phyloP scores from a whole-genome alignment of 164 flowering plant species.

The Liriodendron chinense region DNA sequence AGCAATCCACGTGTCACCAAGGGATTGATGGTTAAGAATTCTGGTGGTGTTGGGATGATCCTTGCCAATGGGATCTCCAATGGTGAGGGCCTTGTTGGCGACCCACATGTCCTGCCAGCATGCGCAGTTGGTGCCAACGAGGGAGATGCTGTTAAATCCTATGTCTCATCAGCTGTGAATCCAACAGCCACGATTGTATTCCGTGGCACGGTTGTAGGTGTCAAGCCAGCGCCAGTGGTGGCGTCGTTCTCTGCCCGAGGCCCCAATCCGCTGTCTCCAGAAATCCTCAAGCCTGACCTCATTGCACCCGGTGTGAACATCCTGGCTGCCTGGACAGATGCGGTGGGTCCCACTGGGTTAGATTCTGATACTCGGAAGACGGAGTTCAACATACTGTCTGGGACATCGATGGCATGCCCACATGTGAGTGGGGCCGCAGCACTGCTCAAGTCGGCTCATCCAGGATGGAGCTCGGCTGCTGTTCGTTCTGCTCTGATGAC shows the following conservation, averaged over 20 bases:
- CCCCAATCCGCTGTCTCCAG: slow-evolving; percentile 69
- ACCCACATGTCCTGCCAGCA: slow-evolving; percentile 74
- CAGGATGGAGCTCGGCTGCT: slow-evolving; percentile 77
- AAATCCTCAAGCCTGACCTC: slow-evolving; percentile 76
- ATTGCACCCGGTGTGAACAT: slow-evolving; percentile 88
- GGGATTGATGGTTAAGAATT: slow-evolving; percentile 73
- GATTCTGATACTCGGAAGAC: slow-evolving; percentile 50
- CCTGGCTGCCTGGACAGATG: slow-evolving; percentile 80
- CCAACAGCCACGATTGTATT: slow-evolving; percentile 63
- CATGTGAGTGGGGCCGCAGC: slow-evolving; percentile 91
- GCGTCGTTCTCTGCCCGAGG: slow-evolving; percentile 84
- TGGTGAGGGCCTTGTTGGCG: slow-evolving; percentile 83
- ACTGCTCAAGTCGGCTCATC: slow-evolving; percentile 71
- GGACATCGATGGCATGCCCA: slow-evolving; percentile 87
- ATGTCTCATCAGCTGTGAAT: slow-evolving; percentile 30
- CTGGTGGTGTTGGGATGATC: slow-evolving; percentile 86
- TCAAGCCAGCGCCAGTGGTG: slow-evolving; percentile 83
- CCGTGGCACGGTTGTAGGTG: slow-evolving; percentile 60
- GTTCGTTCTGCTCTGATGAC: slow-evolving; percentile 88
- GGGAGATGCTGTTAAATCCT: slow-evolving; percentile 55
- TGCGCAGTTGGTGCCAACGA: slow-evolving; percentile 67
- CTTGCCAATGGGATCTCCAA: slow-evolving; percentile 62
- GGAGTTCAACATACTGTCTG: slow-evolving; percentile 79
- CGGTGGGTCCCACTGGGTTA: slow-evolving; percentile 73
- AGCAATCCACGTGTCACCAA: slow-evolving; percentile 71